Base-by-base conservation (phyloP, 2,329 filamentous ascomycete species). In the Aureobasidium uvarum region DNA sequence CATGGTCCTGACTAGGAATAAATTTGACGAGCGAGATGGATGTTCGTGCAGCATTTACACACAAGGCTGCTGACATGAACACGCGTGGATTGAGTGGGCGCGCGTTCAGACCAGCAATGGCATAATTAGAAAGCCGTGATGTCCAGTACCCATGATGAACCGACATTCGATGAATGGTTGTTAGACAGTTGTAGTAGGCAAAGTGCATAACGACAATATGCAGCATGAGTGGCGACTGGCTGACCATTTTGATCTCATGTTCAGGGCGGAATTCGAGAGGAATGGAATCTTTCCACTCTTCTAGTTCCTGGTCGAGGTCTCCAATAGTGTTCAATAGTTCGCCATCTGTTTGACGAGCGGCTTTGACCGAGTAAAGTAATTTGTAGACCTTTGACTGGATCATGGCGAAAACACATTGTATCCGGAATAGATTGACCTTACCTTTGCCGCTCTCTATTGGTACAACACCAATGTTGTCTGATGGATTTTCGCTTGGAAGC, bases 81-180 rank as follows among this genome's bases (percentile, higher is more conserved):
- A 99, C 91, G 70, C 95, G 84, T 0, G 95, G 95, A 74, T 98
- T 99, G 63, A 99, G 79, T 0, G 95, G 93, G 69, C 90, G 85
- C 0, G 93, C 89, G 75, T 98, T 98, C 48, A 97, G 81, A 0
- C 95, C 95, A 76, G 96, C 91, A 65, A 98, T 95, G 18, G 95
- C 95, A 73, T 92, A 98, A 72, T 98, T 94, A 43, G 93, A 96
- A 46, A 99, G 79, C 43, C 95, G 86, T 73, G 91, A 97, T 1
- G 94, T 98, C 95, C 95, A 99, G 78, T 96, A 97, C 16, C 95
- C 95, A 74, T 97, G 93, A 72, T 98, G 95, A 36, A 98, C 90
- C 48, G 92, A 96, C 95, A 98, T 99, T 60, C 95, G 91, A 76
- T 99, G 95, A 69, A 99, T 97, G 0, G 95, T 99, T 0, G 94